These are phyloP conservation scores for Cladophialophora immunda DNA, from an alignment of 2,329 filamentous ascomycete genomes.

Conservation along the genomic window DNA sequence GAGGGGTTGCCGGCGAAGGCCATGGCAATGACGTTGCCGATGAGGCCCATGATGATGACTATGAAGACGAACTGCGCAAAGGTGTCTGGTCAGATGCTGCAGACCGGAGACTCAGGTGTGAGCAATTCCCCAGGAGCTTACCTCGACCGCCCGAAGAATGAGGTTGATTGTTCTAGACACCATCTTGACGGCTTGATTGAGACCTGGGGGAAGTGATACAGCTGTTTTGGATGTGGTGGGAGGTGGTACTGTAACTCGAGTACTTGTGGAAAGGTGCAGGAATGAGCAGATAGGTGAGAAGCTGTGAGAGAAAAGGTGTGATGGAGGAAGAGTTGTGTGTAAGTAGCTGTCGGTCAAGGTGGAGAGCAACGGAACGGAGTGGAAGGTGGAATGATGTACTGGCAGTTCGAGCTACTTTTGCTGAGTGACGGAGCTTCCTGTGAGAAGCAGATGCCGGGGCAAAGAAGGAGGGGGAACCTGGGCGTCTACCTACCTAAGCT, in stretches of 20 bases:
- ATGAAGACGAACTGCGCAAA: slow-evolving; percentile 64
- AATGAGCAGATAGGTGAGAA: not conserved
- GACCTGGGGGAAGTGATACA: slow-evolving; percentile 10
- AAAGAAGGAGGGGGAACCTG: not conserved
- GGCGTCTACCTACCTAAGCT: slow-evolving; percentile 1
- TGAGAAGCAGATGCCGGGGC: not conserved
- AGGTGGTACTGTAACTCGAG: slow-evolving; percentile 11
- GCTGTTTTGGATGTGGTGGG: slow-evolving; percentile 3
- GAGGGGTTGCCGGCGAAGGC: slow-evolving; percentile 63
- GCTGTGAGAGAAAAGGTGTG: not conserved
- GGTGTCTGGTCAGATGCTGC: slow-evolving; percentile 30
- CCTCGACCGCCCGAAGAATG: slow-evolving; percentile 53
- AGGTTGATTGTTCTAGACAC: slow-evolving; percentile 51
- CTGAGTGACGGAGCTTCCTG: slow-evolving; percentile 3
- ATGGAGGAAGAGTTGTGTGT: slow-evolving; percentile 11
- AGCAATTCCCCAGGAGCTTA: slow-evolving; percentile 39
- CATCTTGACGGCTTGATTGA: slow-evolving; percentile 45
- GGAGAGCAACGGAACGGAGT: slow-evolving; percentile 13
- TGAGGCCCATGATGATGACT: slow-evolving; percentile 67
- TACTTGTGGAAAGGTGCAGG: slow-evolving; percentile 18
- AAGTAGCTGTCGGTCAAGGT: slow-evolving; percentile 14
- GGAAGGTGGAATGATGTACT: slow-evolving; percentile 14
- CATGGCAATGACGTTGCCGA: slow-evolving; percentile 69
- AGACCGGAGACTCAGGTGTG: not conserved
- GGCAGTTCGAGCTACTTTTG: not conserved